These are phyloP conservation scores for Pseudogymnoascus sp. DNA, from an alignment of 2,329 filamentous ascomycete species.

Conservation along the genomic window DNA sequence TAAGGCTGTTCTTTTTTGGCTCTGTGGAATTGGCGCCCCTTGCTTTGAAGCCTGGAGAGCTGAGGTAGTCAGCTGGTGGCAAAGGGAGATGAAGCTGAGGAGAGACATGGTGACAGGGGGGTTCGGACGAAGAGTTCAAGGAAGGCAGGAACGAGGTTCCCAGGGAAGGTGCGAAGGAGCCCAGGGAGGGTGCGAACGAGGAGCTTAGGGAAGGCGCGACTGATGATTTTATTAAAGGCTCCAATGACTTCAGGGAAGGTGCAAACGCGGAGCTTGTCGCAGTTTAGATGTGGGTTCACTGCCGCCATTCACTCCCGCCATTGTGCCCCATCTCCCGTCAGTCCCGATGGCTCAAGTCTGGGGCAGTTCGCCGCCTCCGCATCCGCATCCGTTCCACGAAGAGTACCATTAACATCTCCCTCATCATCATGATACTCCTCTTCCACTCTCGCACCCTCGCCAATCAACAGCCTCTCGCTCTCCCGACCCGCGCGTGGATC, in stretches of 20 bases:
- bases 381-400: not conserved
- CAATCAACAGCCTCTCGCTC: constrained; percentile 20
- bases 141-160: not conserved
- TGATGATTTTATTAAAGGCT: not conserved
- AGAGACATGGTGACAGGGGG: not conserved
- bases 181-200: not conserved
- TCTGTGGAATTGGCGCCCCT: not conserved
- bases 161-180: not conserved
- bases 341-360: constrained; percentile 20
- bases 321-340: constrained; percentile 17
- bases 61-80: not conserved
- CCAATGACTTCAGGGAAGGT: not conserved
- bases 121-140: not conserved
- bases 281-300: not conserved
- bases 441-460: constrained; percentile 13
- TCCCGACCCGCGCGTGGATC: constrained; percentile 17
- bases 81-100: not conserved
- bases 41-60: not conserved
- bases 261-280: not conserved
- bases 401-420: constrained; percentile 20
- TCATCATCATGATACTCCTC: constrained; percentile 10
- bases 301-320: constrained; percentile 16
- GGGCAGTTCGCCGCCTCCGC: constrained; percentile 14
- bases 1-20: not conserved
- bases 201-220: not conserved